phyloP scores from a whole-genome alignment of 139 green algal species.

The Pseudopediastrum boryanum region DNA sequence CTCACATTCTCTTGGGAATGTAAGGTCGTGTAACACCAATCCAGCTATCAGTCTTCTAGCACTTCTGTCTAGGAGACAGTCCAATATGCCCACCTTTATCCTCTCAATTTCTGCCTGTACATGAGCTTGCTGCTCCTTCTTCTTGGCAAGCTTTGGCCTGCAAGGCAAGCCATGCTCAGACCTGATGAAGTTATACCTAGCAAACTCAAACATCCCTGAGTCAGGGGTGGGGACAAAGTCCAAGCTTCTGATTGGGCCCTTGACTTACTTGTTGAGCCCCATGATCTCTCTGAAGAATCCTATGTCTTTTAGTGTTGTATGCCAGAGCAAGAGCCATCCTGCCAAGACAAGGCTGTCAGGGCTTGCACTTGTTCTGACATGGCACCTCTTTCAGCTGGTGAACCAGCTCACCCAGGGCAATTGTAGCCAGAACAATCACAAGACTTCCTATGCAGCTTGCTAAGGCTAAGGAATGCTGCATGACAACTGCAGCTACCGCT shows the following conservation, averaged over 20 bases:
- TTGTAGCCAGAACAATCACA: constrained; percentile 6
- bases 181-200: neutral
- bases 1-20: too few species aligned
- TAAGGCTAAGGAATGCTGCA: constrained; percentile 25
- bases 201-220: neutral
- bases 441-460: constrained; percentile 3
- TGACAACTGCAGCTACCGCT: neutral
- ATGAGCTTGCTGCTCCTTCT: constrained; percentile 1
- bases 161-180: neutral
- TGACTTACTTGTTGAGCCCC: constrained; percentile 31
- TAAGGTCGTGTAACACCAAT: too few species aligned
- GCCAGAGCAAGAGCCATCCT: constrained; percentile 31
- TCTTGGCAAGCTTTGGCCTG: constrained; percentile 21
- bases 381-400: neutral
- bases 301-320: constrained; percentile 29
- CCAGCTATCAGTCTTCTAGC: too few species aligned
- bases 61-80: too few species aligned
- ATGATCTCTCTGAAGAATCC: constrained; percentile 32
- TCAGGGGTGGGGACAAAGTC: neutral
- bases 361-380: neutral
- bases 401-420: neutral
- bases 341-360: neutral
- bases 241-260: neutral
- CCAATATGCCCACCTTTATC: constrained; percentile 40
- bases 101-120: constrained; percentile 26